Evolutionary conservation across 345 rosid species (phyloP).

Genomic region (Linum trigynum): DNA sequence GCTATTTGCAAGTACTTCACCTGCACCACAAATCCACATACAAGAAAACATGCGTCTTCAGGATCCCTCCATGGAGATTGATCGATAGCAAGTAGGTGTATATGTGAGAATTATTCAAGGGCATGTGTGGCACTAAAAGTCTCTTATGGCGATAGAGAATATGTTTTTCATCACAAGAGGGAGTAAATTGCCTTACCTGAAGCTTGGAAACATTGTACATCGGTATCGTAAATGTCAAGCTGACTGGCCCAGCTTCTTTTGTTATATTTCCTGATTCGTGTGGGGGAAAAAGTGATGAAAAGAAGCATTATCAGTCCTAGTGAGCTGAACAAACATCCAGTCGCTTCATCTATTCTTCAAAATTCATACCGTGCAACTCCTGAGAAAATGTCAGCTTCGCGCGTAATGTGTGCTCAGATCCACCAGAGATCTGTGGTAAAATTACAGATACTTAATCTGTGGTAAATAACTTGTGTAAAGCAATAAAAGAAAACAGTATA

Average conservation of each 20-base stretch:
- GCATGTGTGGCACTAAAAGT: not conserved
- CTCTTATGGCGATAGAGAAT: not conserved
- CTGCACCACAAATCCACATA: conserved; percentile 34
- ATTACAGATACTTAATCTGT: not conserved
- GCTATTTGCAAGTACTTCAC: conserved; percentile 97
- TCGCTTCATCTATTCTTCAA: conserved; percentile 4
- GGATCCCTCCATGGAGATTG: not conserved
- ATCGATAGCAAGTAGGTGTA: not conserved
- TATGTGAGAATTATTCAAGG: not conserved
- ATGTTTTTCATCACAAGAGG: too few species aligned
- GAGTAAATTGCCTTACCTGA: conserved; percentile 46
- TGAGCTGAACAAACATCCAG: not conserved
- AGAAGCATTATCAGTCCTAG: too few species aligned
- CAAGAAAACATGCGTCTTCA: not conserved
- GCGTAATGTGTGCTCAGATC: conserved; percentile 79
- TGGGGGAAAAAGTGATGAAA: not conserved
- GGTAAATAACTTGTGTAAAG: conserved; percentile 6
- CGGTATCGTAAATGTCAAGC: conserved; percentile 94
- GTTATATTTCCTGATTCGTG: conserved; percentile 65
- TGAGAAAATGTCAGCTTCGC: conserved; percentile 95
- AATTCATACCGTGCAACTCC: conserved; percentile 59
- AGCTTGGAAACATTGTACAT: conserved; percentile 89
- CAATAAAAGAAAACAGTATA: not conserved
- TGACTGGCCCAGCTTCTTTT: conserved; percentile 94
- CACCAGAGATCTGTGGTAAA: conserved; percentile 66